Base-by-base conservation (phyloP, 1,284 basidiomycete species). In the Salmacisia buchloeana region DNA sequence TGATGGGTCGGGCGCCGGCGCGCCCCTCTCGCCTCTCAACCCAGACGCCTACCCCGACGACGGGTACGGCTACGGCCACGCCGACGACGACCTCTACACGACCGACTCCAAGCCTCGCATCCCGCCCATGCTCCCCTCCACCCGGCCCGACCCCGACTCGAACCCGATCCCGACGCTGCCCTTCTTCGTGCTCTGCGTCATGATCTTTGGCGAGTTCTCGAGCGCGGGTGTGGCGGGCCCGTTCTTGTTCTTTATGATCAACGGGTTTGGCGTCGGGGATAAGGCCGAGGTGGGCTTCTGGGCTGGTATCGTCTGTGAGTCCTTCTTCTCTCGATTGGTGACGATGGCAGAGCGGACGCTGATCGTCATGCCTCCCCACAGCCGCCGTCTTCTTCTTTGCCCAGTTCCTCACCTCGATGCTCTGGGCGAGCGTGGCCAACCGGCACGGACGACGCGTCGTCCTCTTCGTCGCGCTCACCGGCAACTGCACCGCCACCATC, bases 351-450 rank as follows among this genome's bases (percentile, higher is more conserved):
- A n/a, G n/a, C 39, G 18, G n/a, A 15, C 39, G 15, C n/a, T 41
- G 15, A 38, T 72, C 31, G 80, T 80, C 67, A 79, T 80, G 63
- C 64, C 73, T n/a, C 27, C n/a, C 21, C 18, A 15, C 5, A 79
- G 81, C 82, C 13, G 80, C 83, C 23, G 82, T 64, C 36, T 79
- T 79, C 67, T 79, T 78, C 67, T 77, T 79, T 56, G 72, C 77
- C 15, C 77, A 79, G 59, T 79, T 98, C 81, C 83, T 96, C 43
- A 97, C 94, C 1, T 94, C 92, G 34, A 82, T 99, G 45, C 85
- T 97, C 64, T 83, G 92, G 94, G 91, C 92, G 52, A 92, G 91
- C 27, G 87, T 94, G 21, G 94, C 94, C 12, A 90, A 94, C 63
- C 90, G 88, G 81, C 90, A 97, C 78, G 92, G 93, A 39, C 85